Conservation (phyloP, 352 stramenopile species). For the Phytophthora cajani region DNA sequence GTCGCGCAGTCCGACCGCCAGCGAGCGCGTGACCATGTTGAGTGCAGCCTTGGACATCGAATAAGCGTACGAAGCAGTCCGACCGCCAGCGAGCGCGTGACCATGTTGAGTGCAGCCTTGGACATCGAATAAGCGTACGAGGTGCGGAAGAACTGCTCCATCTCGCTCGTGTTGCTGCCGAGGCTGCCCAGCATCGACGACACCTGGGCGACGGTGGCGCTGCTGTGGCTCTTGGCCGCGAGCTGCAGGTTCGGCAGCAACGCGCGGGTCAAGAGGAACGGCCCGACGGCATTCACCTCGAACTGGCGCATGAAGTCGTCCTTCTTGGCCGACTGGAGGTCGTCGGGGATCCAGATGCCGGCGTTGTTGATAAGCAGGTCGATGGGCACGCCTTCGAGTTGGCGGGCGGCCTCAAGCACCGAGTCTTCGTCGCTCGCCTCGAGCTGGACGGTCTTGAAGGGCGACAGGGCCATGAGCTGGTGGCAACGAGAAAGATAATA, state of each 20-base stretch:
- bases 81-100: slow-evolving; percentile 46
- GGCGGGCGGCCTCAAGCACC: slow-evolving; percentile 42
- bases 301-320: slow-evolving; percentile 57
- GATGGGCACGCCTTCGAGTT: slow-evolving; percentile 52
- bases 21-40: slow-evolving; percentile 62
- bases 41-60: slow-evolving; percentile 66
- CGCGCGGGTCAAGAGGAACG: slow-evolving; percentile 58
- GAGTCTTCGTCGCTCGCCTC: slow-evolving; percentile 54
- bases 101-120: slow-evolving; percentile 74
- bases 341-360: slow-evolving; percentile 36
- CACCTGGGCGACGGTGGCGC: slow-evolving; percentile 49
- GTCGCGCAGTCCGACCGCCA: slow-evolving; percentile 44
- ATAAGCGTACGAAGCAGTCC: slow-evolving; percentile 64
- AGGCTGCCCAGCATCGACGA: slow-evolving; percentile 62
- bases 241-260: slow-evolving; percentile 52
- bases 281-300: slow-evolving; percentile 62
- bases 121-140: slow-evolving; percentile 67
- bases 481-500: not conserved
- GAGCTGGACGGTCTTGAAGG: slow-evolving; percentile 50
- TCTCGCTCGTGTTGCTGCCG: slow-evolving; percentile 36
- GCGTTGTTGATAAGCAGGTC: slow-evolving; percentile 73
- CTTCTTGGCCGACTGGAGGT: slow-evolving; percentile 42
- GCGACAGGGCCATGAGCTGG: slow-evolving; percentile 31
- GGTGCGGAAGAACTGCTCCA: slow-evolving; percentile 19
- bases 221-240: slow-evolving; percentile 36